Base-by-base conservation (phyloP, 768 basidiomycete species). In the Cantharellus cinnabarinus region DNA sequence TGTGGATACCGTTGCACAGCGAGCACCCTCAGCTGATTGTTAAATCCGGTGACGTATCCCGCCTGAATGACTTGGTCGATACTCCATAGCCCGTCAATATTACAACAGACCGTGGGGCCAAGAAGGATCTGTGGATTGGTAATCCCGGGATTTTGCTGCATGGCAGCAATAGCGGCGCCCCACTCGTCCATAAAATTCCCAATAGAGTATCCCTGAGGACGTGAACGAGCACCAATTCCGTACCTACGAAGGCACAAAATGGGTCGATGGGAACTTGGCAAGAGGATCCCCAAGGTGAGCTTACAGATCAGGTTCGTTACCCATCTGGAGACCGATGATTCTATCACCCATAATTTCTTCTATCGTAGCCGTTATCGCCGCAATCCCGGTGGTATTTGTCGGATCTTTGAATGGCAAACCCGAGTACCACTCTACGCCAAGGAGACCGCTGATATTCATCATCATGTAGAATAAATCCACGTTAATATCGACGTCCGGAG, bases 281-380 rank as follows among this genome's bases (percentile, higher is more conserved):
- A 37, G 7, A 54, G 52, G 35, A 29, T 48, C 10, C 7, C 52
- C 10, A 37, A 37, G 35, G 35, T 7, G 35, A 10, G 7, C 7
- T 54, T 82, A 89, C 62, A 86, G 75, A 71, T 89, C 85, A 15
- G 85, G 85, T 68, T 86, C 84, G 67, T 87, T 87, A 2, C 81
- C 84, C 1, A 79, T 76, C 66, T 85, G 81, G 4, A 84, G 68
- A 0, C 81, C 85, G 20, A 82, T 68, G 20, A 88, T 70, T 61
- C 78, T 73, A 55, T 76, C 70, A 1, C 85, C 85, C 1, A 88
- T 71, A 60, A 85, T 80, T 15, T 68, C 62, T 66, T 84, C 76
- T 3, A 77, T 78, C 44, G 75, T 68, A 65, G 79, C 74, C 4
- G 79, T 81, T 38, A 83, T 78, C 3, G 37, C 15, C 42, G 52